Percentiles rank a stretch among this genome's conserved stretches.
Evolutionary conservation across 768 basidiomycete genomes (phyloP).

Genomic region (Kwoniella botswanensis): DNA sequence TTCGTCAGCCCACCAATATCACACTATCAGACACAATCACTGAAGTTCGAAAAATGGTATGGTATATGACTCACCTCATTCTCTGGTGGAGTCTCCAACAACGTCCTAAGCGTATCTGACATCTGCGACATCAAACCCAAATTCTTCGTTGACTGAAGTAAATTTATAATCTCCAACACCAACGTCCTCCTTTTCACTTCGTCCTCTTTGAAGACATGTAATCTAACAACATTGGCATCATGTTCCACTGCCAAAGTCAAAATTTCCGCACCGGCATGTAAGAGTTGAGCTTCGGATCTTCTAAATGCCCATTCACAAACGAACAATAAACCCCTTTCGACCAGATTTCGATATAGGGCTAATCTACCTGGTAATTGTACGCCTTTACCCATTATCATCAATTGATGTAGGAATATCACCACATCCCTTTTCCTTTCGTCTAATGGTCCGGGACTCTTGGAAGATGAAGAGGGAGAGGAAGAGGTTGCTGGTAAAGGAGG

Average conservation of each 20-base stretch:
- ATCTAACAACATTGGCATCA: constrained; percentile 82
- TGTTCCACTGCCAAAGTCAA: constrained; percentile 85
- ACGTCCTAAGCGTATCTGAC: constrained; percentile 79
- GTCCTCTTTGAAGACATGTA: constrained; percentile 81
- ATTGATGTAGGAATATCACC: constrained; percentile 84
- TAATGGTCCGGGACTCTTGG: constrained; percentile 61
- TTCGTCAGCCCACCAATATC: not conserved
- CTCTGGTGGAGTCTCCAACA: constrained; percentile 70
- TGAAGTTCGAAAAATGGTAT: not conserved
- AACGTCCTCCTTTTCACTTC: constrained; percentile 65
- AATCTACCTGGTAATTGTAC: constrained; percentile 87
- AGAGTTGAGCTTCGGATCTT: constrained; percentile 68
- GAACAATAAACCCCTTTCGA: constrained; percentile 85
- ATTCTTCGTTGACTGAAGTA: constrained; percentile 80
- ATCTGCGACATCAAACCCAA: constrained; percentile 87
- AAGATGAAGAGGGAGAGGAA: not conserved
- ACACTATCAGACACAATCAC: too few relatives aligned
- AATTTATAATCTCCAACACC: constrained; percentile 72
- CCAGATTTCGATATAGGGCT: constrained; percentile 80
- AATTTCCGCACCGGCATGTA: constrained; percentile 83
- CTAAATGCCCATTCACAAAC: constrained; percentile 91
- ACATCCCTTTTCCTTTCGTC: constrained; percentile 68
- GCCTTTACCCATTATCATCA: constrained; percentile 95
- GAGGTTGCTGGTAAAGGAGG: not conserved
- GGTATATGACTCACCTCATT: constrained; percentile 32